Conservation (phyloP, 2,329 filamentous ascomycete species). For the Geosmithia putterillii region DNA sequence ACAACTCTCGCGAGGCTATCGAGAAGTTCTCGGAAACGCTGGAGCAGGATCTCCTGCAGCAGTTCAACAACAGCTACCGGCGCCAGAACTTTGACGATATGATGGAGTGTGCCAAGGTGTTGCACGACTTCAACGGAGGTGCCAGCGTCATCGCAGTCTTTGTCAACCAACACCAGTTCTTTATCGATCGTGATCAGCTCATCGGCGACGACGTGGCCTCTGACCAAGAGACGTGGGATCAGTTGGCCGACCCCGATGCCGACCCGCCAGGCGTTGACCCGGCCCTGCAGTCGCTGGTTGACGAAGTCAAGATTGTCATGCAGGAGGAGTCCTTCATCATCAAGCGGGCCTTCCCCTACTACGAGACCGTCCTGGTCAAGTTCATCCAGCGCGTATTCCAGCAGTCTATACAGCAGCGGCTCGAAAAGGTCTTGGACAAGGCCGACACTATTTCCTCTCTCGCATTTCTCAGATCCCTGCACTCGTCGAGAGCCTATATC, state of each 20-base stretch:
- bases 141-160: slow-evolving; percentile 91
- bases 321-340: slow-evolving; percentile 97
- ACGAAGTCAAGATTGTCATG: slow-evolving; percentile 90
- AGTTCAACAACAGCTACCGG: slow-evolving; percentile 95
- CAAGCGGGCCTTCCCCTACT: slow-evolving; percentile 89
- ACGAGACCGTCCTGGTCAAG: slow-evolving; percentile 83
- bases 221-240: slow-evolving; percentile 75
- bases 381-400: slow-evolving; percentile 96
- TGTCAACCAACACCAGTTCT: slow-evolving; percentile 98
- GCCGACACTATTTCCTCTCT: slow-evolving; percentile 83
- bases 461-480: slow-evolving; percentile 80
- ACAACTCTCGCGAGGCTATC: slow-evolving; percentile 75
- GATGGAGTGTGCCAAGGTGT: slow-evolving; percentile 88
- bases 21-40: slow-evolving; percentile 95
- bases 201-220: slow-evolving; percentile 73
- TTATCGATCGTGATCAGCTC: slow-evolving; percentile 89
- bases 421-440: slow-evolving; percentile 94
- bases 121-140: slow-evolving; percentile 92
- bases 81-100: slow-evolving; percentile 95
- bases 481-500: slow-evolving; percentile 85
- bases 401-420: slow-evolving; percentile 89
- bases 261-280: slow-evolving; percentile 87
- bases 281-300: slow-evolving; percentile 79
- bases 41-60: slow-evolving; percentile 87
- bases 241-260: slow-evolving; percentile 84